Percentiles rank a stretch among this genome's conserved stretches.
Evolutionary conservation across 805 yeast species (phyloP).

Genomic region (Nakazawaea sp.): DNA sequence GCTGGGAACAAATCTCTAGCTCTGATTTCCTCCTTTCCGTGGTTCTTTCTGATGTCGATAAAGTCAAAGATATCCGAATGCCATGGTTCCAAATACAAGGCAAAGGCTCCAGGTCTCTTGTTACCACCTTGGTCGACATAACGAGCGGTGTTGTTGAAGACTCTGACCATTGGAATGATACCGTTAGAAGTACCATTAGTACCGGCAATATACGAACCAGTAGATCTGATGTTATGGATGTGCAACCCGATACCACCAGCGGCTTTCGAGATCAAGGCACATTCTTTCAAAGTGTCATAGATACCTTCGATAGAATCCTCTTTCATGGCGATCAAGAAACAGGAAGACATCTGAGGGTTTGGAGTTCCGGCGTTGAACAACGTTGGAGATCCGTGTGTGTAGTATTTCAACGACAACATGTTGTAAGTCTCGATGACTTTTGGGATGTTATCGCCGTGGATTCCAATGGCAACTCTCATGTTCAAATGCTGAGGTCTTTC

Average conservation of each 20-base stretch:
- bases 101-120: constrained; percentile 97
- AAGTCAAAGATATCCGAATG: constrained; percentile 88
- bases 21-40: constrained; percentile 89
- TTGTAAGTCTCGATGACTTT: constrained; percentile 76
- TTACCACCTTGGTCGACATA: constrained; percentile 98
- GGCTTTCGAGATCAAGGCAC: constrained; percentile 87
- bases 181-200: constrained; percentile 93
- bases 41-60: constrained; percentile 82
- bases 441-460: constrained; percentile 65
- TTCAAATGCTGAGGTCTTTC: constrained; percentile 91
- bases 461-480: constrained; percentile 89
- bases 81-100: constrained; percentile 94
- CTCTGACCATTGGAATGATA: constrained; percentile 92
- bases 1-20: constrained; percentile 93
- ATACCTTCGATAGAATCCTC: constrained; percentile 96
- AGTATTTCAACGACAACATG: constrained; percentile 78
- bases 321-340: constrained; percentile 86
- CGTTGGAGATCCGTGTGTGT: constrained; percentile 95
- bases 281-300: constrained; percentile 77
- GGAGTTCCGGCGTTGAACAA: constrained; percentile 91
- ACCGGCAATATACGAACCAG: constrained; percentile 85
- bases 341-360: constrained; percentile 79
- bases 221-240: constrained; percentile 77
- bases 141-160: constrained; percentile 91
- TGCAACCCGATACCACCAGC: constrained; percentile 96